Base-by-base conservation (phyloP, 257 asterid genomes). In the Buddleja alternifolia region DNA sequence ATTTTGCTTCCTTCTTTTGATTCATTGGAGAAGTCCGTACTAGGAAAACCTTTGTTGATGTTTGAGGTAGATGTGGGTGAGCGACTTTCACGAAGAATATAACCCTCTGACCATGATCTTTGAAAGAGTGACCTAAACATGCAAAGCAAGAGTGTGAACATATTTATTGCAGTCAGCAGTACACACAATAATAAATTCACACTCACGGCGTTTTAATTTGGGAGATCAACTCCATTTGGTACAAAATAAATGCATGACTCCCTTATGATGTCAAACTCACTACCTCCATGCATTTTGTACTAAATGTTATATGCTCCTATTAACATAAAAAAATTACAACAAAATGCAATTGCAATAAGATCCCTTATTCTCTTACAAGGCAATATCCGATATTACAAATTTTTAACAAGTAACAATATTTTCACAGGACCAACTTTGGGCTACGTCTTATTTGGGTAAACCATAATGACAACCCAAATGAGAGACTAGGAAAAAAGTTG, bases 61-160 rank as follows among this genome's bases (percentile, higher is more conserved):
- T 66, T 73, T 29, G 74, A 50, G 41, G 81, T 19, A 50, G 93
- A 69, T 14, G 63, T 21, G 70, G 87, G 77, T 10, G 84, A 79
- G 55, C 2, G 71, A 54, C 82, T 77, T 78, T 73, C 85, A 64
- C 75, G 93, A 69, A 85, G 86, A 65, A 90, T 82, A 55, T 84
- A 82, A 58, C 93, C 95, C 74, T 88, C 97, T 11, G 97, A 90
- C 77, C 79, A 79, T 51, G 93, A 90, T 79, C 95, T 82, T 70
- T 88, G 79, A 63, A 84, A 81, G 50, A 61, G 63, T 19, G 84
- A 76, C 81, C 96, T 90, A 75, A 67, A 41, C 70, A 77, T 54
- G 50, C 32, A 71, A 45, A 72, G 40, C 25, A 64, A 10, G 56
- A 70, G 21, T 60, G 44, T 25, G 47, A 67, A 68, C 11, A 73